Evolutionary conservation across 1,139 yeast species (phyloP).

Genomic region (Kurtzmaniella quercitrusa): DNA sequence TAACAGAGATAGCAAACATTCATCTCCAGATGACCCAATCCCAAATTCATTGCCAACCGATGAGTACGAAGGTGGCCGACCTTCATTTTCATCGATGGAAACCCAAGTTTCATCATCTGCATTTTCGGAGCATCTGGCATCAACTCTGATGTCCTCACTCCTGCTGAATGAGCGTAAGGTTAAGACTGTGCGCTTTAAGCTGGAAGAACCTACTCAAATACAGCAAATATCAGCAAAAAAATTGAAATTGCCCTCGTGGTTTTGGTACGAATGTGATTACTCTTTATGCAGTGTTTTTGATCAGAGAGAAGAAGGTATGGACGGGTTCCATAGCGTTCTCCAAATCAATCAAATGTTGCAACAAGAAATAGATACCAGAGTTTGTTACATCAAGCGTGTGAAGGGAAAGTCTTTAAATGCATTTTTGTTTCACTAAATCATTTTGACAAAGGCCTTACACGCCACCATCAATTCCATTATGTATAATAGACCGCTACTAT

Average conservation of each 20-base stretch:
- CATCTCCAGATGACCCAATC: neutral
- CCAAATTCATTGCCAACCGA: neutral
- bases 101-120: slow-evolving; percentile 12
- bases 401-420: slow-evolving; percentile 27
- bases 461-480: neutral
- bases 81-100: slow-evolving; percentile 13
- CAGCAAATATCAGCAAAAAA: neutral
- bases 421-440: slow-evolving; percentile 17
- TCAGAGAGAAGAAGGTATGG: slow-evolving; percentile 19
- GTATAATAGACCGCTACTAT: neutral
- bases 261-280: slow-evolving; percentile 35
- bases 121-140: slow-evolving; percentile 11
- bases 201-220: slow-evolving; percentile 3
- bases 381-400: slow-evolving; percentile 28
- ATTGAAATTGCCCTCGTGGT: slow-evolving; percentile 23
- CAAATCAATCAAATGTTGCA: slow-evolving; percentile 24
- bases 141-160: slow-evolving; percentile 11
- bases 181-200: slow-evolving; percentile 13
- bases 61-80: slow-evolving; percentile 8
- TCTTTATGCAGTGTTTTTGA: slow-evolving; percentile 26
- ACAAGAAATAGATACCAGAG: slow-evolving; percentile 16
- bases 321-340: slow-evolving; percentile 19
- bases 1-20: neutral
- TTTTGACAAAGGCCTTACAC: neutral
- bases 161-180: slow-evolving; percentile 6